These are phyloP conservation scores for Kodamaea fungicola DNA, from an alignment of 1,139 yeast genomes.

Conservation along the genomic window DNA sequence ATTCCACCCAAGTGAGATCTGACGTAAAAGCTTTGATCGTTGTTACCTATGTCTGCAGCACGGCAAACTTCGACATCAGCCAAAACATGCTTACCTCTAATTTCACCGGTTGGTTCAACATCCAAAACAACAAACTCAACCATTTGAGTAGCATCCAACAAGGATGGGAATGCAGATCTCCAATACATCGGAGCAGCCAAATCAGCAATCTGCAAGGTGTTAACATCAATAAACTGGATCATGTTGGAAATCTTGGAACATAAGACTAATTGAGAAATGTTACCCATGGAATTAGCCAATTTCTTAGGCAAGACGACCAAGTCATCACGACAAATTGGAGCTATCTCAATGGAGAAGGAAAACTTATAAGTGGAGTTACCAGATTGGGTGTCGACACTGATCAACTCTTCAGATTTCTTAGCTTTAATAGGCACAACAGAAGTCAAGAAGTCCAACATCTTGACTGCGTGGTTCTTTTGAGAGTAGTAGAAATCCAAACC, in stretches of 20 bases:
- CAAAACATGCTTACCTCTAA: conserved; percentile 75
- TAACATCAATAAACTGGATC: conserved; percentile 82
- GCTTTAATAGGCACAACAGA: conserved; percentile 86
- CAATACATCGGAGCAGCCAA: conserved; percentile 74
- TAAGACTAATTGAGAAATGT: conserved; percentile 76
- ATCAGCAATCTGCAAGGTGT: conserved; percentile 73
- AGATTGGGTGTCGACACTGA: conserved; percentile 88
- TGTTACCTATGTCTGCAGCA: conserved; percentile 78
- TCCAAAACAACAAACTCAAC: conserved; percentile 91
- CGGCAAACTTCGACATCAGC: conserved; percentile 92
- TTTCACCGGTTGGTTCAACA: conserved; percentile 87
- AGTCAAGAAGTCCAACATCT: conserved; percentile 85
- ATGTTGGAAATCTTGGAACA: conserved; percentile 82
- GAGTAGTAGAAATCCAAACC: conserved; percentile 93
- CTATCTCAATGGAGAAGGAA: conserved; percentile 88
- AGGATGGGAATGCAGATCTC: conserved; percentile 79
- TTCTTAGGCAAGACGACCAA: conserved; percentile 84
- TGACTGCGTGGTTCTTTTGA: conserved; percentile 85
- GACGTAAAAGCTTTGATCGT: conserved; percentile 75
- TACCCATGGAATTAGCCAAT: conserved; percentile 81
- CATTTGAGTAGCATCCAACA: conserved; percentile 73
- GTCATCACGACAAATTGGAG: conserved; percentile 97
- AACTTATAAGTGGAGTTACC: conserved; percentile 87
- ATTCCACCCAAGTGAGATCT: conserved; percentile 92
- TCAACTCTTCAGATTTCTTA: conserved; percentile 86